Base-by-base conservation (phyloP, 257 asterid species). In the Solanum bulbocastanum region DNA sequence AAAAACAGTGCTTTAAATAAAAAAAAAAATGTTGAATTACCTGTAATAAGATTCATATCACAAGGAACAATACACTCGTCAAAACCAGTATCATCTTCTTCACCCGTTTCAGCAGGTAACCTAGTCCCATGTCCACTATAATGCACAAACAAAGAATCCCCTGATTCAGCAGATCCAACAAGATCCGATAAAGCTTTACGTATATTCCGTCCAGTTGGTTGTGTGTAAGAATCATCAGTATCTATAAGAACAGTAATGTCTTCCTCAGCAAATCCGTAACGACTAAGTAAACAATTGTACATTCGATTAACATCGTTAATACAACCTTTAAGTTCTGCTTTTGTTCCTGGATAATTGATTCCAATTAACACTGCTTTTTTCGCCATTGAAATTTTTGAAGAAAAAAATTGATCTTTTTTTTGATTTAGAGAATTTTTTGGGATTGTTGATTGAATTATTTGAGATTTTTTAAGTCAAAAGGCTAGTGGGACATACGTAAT, bases 101-200 rank as follows among this genome's bases (percentile, higher is more conserved):
- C 99, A 62, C 99, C 99, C 33, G 98, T 95, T 92, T 97, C 99
- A 65, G 99, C 99, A 30, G 99, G 99, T 4, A 97, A 95, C 60
- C 99, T 96, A 12, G 99, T 97, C 8, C 99, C 99, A 86, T 97
- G 99, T 85, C 99, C 99, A 65, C 99, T 97, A 87, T 97, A 97
- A 91, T 97, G 99, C 10, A 97, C 98, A 89, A 97, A 97, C 78
- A 97, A 93, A 83, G 85, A 89, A 78, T 96, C 99, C 0, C 99
- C 98, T 71, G 92, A 87, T 40, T 86, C 46, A 83, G 95, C 98
- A 49, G 96, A 91, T 81, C 87, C 71, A n/a, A 96, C 93, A 86
- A 97, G 97, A 90, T 93, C 90, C 85, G 90, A 66, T 58, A 97
- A 95, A 25, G 98, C 98, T 0, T 90, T 88, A 42, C 99, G 98